phyloP scores from a whole-genome alignment of 1,284 basidiomycete genomes.

The Ganoderma leucocontextum region DNA sequence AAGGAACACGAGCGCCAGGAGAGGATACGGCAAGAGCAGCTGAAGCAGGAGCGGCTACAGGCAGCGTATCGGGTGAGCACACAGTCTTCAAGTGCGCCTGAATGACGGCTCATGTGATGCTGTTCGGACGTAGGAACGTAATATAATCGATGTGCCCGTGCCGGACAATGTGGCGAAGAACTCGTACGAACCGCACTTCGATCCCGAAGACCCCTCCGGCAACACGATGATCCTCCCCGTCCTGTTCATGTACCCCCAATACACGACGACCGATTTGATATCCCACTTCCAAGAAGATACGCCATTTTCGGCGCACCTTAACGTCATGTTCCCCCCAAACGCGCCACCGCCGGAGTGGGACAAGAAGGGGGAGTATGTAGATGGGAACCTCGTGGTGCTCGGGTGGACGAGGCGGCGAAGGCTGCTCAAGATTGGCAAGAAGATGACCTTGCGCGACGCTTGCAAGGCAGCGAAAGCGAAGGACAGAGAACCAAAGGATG shows the following conservation, averaged over 20 bases:
- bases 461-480: conserved; percentile 69
- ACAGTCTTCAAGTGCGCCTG: neutral
- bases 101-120: conserved; percentile 11
- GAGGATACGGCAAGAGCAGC: conserved; percentile 54
- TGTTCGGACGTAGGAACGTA: conserved; percentile 60
- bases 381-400: conserved; percentile 79
- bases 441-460: conserved; percentile 85
- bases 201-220: conserved; percentile 61
- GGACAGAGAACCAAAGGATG: conserved; percentile 73
- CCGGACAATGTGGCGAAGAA: conserved; percentile 63
- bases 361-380: conserved; percentile 72
- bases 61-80: conserved; percentile 65
- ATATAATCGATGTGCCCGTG: conserved; percentile 65
- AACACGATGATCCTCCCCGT: conserved; percentile 83
- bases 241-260: conserved; percentile 93
- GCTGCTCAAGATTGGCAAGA: conserved; percentile 90
- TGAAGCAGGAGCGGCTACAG: conserved; percentile 56
- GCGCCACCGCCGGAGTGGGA: conserved; percentile 83
- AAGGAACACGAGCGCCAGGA: conserved; percentile 59
- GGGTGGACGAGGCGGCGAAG: conserved; percentile 81
- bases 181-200: conserved; percentile 69
- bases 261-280: conserved; percentile 90
- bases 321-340: conserved; percentile 82
- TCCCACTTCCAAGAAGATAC: conserved; percentile 88
- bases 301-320: conserved; percentile 82